These are phyloP conservation scores for Excoecaria agallocha DNA, from an alignment of 345 rosid species.

Conservation along the genomic window DNA sequence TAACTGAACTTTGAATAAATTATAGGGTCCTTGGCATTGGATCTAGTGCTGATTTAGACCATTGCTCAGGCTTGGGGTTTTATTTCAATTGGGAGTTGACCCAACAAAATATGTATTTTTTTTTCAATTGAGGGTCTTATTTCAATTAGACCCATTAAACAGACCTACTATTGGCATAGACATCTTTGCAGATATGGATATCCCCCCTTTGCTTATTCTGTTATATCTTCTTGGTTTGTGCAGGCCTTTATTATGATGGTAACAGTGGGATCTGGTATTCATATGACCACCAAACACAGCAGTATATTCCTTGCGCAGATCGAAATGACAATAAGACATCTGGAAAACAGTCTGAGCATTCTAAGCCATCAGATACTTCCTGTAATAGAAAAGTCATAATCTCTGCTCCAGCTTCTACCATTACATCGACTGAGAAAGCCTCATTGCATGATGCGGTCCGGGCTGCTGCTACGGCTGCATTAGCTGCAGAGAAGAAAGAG, in stretches of 20 bases:
- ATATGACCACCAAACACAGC: conserved; percentile 72
- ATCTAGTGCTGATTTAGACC: not conserved
- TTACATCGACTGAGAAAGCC: conserved; percentile 57
- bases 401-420: conserved; percentile 86
- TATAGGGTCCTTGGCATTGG: not conserved
- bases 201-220: not conserved
- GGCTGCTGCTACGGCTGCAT: conserved; percentile 97
- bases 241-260: conserved; percentile 97
- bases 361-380: conserved; percentile 54
- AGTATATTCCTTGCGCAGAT: conserved; percentile 70
- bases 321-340: conserved; percentile 57
- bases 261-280: conserved; percentile 87
- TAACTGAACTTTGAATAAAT: not conserved
- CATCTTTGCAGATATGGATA: no score
- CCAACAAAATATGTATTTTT: no score
- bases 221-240: conserved; percentile 26
- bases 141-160: not conserved
- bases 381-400: conserved; percentile 71
- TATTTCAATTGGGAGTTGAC: no score
- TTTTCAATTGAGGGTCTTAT: no score
- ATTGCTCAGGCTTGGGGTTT: not conserved
- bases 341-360: conserved; percentile 50
- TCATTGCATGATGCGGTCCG: conserved; percentile 93
- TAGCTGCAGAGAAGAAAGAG: conserved; percentile 96
- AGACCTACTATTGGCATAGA: not conserved